Evolutionary conservation across 345 rosid genomes (phyloP).

Genomic region (Rubroshorea leprosula): DNA sequence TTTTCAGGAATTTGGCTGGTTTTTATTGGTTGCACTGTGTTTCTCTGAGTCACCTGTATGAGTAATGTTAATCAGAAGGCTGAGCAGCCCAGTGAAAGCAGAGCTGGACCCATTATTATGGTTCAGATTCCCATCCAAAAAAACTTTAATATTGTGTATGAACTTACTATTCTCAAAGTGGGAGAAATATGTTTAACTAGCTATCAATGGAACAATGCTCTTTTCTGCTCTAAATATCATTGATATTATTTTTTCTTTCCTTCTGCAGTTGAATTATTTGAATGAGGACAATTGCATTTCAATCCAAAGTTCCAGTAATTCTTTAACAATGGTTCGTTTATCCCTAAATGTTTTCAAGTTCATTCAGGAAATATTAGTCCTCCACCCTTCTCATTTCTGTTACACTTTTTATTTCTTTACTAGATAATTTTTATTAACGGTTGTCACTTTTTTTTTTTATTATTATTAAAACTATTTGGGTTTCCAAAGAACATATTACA

Average conservation of each 20-base stretch:
- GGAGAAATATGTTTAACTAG: too few relatives aligned
- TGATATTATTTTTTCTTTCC: conserved; percentile 1
- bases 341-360: conserved; percentile 16
- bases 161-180: too few relatives aligned
- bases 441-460: conserved; percentile 1
- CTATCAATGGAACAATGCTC: too few relatives aligned
- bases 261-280: conserved; percentile 56
- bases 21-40: neutral
- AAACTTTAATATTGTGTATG: too few relatives aligned
- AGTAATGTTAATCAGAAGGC: too few relatives aligned
- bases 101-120: too few relatives aligned
- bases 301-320: conserved; percentile 57
- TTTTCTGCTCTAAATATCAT: neutral
- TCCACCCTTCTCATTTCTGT: conserved; percentile 9
- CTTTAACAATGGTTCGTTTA: conserved; percentile 53
- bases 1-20: neutral
- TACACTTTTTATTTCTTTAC: conserved; percentile 6
- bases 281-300: conserved; percentile 64
- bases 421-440: conserved; percentile 8
- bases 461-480: conserved; percentile 5
- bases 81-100: too few relatives aligned
- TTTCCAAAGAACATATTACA: conserved; percentile 53
- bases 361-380: neutral
- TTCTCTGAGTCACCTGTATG: neutral
- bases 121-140: too few relatives aligned